A percentile compares a stretch with the other conserved stretches of the same genome.
These are phyloP conservation scores for Suhomyces kilbournensis DNA, from an alignment of 805 yeast species.

Conservation along the genomic window DNA sequence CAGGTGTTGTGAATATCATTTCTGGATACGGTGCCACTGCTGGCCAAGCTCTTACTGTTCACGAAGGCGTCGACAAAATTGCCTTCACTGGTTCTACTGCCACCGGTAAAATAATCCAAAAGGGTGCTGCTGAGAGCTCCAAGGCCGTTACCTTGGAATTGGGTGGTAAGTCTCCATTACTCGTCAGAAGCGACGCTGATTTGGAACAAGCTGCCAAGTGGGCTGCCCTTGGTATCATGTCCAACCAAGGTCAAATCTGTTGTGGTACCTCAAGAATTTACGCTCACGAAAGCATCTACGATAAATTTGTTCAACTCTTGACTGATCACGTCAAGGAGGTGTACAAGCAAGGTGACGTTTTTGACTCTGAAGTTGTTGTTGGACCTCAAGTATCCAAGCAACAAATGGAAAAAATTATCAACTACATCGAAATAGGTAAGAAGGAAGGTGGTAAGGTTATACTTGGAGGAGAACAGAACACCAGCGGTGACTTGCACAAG, in stretches of 20 bases:
- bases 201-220: conserved; percentile 64
- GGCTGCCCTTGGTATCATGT: conserved; percentile 64
- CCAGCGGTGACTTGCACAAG: conserved; percentile 35
- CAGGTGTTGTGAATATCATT: conserved; percentile 71
- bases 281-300: conserved; percentile 55
- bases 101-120: conserved; percentile 65
- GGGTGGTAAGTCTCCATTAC: conserved; percentile 69
- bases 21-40: conserved; percentile 69
- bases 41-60: conserved; percentile 65
- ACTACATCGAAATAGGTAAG: conserved; percentile 42
- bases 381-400: conserved; percentile 62
- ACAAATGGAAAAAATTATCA: conserved; percentile 51
- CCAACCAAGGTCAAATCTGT: conserved; percentile 67
- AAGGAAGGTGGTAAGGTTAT: conserved; percentile 43
- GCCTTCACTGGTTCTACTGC: conserved; percentile 57
- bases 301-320: conserved; percentile 46
- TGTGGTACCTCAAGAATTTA: conserved; percentile 64
- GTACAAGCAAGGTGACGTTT: conserved; percentile 59
- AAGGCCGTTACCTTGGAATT: conserved; percentile 68
- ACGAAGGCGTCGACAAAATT: conserved; percentile 46
- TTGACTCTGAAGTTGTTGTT: conserved; percentile 43
- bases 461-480: conserved; percentile 40
- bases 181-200: conserved; percentile 63
- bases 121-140: conserved; percentile 56
- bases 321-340: conserved; percentile 44